Evolutionary conservation across 192 early-diverging fungal species (phyloP).

Genomic region (Spizellomyces sp.): DNA sequence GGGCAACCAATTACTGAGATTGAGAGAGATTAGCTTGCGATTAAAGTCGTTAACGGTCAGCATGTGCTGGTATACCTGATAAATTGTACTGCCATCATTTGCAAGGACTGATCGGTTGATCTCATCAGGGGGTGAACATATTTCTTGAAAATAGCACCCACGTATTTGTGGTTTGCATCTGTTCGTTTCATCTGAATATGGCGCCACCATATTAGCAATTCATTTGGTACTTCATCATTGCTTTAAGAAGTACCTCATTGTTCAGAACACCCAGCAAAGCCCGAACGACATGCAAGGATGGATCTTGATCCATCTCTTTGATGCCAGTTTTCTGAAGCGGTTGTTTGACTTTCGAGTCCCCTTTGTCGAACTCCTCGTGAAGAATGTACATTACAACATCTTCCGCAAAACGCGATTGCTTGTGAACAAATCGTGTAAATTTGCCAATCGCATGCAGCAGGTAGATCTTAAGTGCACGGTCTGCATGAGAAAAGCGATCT

Average conservation of each 20-base stretch:
- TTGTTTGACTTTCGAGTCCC: conserved; percentile 37
- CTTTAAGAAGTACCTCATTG: conserved; percentile 38
- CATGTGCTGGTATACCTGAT: conserved; percentile 31
- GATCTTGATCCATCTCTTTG: not conserved
- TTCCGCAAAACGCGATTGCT: conserved; percentile 45
- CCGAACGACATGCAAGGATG: conserved; percentile 40
- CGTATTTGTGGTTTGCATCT: conserved; percentile 54
- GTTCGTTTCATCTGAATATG: conserved; percentile 43
- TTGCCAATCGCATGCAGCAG: conserved; percentile 57
- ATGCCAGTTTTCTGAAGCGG: not conserved
- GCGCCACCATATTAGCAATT: not conserved
- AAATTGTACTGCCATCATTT: conserved; percentile 56
- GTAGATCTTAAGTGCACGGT: conserved; percentile 46
- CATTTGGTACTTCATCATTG: not conserved
- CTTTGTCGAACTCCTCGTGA: conserved; percentile 47
- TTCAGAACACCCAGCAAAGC: conserved; percentile 45
- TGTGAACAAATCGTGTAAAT: conserved; percentile 40
- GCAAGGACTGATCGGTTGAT: conserved; percentile 37
- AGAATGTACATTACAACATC: conserved; percentile 51
- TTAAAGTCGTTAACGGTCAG: not conserved
- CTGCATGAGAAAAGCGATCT: conserved; percentile 26
- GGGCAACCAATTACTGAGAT: conserved; percentile 54
- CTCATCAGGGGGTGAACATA: conserved; percentile 53
- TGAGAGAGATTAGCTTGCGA: not conserved
- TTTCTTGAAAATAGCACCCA: conserved; percentile 55